A percentile compares a stretch with the other conserved stretches of the same genome.
These are phyloP conservation scores for Citrullus colocynthis DNA, from an alignment of 306 rosid genomes.

Conservation along the genomic window DNA sequence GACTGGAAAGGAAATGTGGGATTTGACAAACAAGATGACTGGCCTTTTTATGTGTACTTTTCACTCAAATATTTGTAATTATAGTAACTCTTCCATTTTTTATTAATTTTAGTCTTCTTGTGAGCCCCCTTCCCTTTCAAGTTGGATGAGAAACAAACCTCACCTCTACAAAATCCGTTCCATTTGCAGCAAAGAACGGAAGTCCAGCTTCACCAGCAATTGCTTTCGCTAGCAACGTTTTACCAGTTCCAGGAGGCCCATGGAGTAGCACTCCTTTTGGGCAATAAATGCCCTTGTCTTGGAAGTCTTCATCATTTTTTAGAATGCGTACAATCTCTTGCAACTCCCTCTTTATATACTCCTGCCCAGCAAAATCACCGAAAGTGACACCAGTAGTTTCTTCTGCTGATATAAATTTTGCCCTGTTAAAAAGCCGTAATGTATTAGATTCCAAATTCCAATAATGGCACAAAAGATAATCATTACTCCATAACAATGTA, in stretches of 20 bases:
- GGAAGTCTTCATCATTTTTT: conserved; percentile 86
- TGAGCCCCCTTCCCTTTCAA: background rate
- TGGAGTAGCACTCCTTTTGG: conserved; percentile 97
- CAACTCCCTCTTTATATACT: conserved; percentile 87
- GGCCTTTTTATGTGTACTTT: background rate
- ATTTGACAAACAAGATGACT: background rate
- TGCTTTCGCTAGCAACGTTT: conserved; percentile 94
- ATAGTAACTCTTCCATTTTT: background rate
- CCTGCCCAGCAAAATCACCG: conserved; percentile 99
- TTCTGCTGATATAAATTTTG: conserved; percentile 94
- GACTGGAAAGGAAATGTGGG: background rate
- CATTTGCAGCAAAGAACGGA: conserved; percentile 94
- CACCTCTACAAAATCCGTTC: conserved; percentile 99
- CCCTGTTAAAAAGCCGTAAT: conserved; percentile 53
- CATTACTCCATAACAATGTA: background rate
- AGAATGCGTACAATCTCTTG: conserved; percentile 91
- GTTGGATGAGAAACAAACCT: conserved; percentile 9
- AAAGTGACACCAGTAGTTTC: conserved; percentile 92
- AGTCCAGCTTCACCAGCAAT: conserved; percentile 99
- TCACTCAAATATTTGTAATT: background rate
- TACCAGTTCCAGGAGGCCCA: conserved; percentile 99
- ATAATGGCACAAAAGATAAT: background rate
- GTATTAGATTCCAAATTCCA: conserved; percentile 32
- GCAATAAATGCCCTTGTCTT: conserved; percentile 88
- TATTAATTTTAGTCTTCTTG: background rate